phyloP scores from a whole-genome alignment of 371 early-diverging fungal genomes.

The Rhizopus stolonifer region DNA sequence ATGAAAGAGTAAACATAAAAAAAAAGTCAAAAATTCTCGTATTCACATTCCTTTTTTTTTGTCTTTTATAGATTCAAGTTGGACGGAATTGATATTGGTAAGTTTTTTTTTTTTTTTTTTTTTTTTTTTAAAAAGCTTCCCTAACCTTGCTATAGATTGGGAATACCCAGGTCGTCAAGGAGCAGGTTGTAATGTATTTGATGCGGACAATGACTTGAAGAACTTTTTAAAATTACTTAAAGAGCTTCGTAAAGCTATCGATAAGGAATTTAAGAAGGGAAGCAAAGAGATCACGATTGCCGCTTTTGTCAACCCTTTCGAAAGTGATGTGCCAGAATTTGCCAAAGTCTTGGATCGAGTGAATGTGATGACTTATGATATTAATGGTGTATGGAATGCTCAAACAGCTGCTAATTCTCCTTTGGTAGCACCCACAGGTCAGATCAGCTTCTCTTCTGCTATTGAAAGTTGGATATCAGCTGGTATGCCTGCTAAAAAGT shows the following conservation, averaged over 20 bases:
- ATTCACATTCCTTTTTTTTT: neutral
- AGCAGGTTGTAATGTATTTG: slow-evolving; percentile 50
- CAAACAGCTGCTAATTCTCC: slow-evolving; percentile 58
- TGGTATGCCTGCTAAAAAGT: slow-evolving; percentile 58
- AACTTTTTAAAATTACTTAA: slow-evolving; percentile 49
- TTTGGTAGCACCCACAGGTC: slow-evolving; percentile 27
- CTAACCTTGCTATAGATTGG: slow-evolving; percentile 47
- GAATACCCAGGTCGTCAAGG: slow-evolving; percentile 65
- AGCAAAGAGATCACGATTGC: slow-evolving; percentile 61
- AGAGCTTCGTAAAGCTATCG: slow-evolving; percentile 59
- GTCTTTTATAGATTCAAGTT: slow-evolving; percentile 12
- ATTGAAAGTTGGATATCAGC: slow-evolving; percentile 55
- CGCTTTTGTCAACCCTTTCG: slow-evolving; percentile 52
- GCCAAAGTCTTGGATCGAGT: slow-evolving; percentile 61
- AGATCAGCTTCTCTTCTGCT: slow-evolving; percentile 41
- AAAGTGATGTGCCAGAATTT: slow-evolving; percentile 45
- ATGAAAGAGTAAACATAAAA: slow-evolving; percentile 15
- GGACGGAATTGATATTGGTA: slow-evolving; percentile 46
- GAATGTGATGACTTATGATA: slow-evolving; percentile 58
- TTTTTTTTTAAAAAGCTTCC: neutral
- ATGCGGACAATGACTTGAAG: slow-evolving; percentile 41
- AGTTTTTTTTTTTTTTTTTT: neutral
- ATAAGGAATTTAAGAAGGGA: slow-evolving; percentile 46
- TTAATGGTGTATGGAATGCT: slow-evolving; percentile 57
- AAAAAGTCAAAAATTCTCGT: neutral